These are phyloP conservation scores for Carex arenaria DNA, from an alignment of 202 grass and related monocot species.

Conservation along the genomic window DNA sequence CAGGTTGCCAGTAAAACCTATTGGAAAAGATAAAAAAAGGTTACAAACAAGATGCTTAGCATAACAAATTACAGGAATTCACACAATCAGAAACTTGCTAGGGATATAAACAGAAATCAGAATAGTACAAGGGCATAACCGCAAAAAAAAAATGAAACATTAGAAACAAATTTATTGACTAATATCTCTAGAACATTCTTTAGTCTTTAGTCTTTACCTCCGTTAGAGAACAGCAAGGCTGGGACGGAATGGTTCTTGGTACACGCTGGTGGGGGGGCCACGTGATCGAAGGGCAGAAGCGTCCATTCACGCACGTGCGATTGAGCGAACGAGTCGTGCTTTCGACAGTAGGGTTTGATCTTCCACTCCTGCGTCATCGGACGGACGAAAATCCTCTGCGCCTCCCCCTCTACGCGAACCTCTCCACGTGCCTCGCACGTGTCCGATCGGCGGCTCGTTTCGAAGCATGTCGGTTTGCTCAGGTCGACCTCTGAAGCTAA, in stretches of 20 bases:
- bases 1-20: constrained; percentile 73
- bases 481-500: neutral
- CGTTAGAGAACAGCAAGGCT: constrained; percentile 58
- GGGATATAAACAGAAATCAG: neutral
- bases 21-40: neutral
- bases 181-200: constrained; percentile 3
- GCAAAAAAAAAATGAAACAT: neutral
- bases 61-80: neutral
- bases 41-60: neutral
- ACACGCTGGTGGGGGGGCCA: constrained; percentile 28
- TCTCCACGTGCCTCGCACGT: constrained; percentile 67
- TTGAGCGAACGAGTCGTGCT: constrained; percentile 55
- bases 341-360: constrained; percentile 63
- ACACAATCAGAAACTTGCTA: neutral
- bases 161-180: neutral
- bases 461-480: constrained; percentile 47
- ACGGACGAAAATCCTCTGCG: constrained; percentile 40
- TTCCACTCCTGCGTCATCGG: constrained; percentile 50
- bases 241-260: constrained; percentile 51
- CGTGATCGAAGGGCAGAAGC: constrained; percentile 29
- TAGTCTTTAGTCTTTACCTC: constrained; percentile 11
- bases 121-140: neutral
- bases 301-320: constrained; percentile 67
- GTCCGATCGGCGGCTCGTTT: constrained; percentile 64
- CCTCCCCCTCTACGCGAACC: constrained; percentile 37